Percentiles rank a stretch among this genome's conserved stretches.
These are phyloP conservation scores for Geum urbanum DNA, from an alignment of 306 rosid genomes.

Conservation along the genomic window DNA sequence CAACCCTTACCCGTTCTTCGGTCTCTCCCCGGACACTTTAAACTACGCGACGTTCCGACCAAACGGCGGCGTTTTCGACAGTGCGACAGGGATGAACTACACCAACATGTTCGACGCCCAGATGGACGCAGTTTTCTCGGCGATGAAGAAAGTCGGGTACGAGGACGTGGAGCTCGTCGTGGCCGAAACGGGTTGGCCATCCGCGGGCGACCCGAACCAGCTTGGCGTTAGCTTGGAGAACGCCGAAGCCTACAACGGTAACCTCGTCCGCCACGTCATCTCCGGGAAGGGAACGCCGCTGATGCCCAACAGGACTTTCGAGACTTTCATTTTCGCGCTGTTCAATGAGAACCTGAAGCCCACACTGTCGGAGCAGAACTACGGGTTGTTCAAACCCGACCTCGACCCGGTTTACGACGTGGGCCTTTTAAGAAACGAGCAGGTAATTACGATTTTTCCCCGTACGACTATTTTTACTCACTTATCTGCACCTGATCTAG, in stretches of 20 bases:
- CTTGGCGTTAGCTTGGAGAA: constrained; percentile 52
- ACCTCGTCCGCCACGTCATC: constrained; percentile 56
- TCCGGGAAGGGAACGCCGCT: constrained; percentile 81
- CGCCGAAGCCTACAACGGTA: constrained; percentile 65
- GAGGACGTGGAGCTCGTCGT: constrained; percentile 67
- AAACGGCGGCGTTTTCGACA: constrained; percentile 72
- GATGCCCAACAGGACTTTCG: constrained; percentile 71
- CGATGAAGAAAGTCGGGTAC: constrained; percentile 77
- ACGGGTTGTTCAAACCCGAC: constrained; percentile 74
- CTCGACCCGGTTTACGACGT: constrained; percentile 63
- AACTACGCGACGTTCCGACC: constrained; percentile 64
- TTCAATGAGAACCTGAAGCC: constrained; percentile 77
- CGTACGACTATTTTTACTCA: background rate
- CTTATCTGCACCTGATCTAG: background rate
- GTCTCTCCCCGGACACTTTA: constrained; percentile 28
- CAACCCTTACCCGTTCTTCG: constrained; percentile 87
- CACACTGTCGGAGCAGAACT: constrained; percentile 56
- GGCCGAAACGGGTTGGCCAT: constrained; percentile 89
- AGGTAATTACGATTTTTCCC: constrained; percentile 38
- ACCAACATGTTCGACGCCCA: constrained; percentile 91
- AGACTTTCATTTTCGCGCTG: constrained; percentile 58
- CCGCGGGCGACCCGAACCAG: constrained; percentile 69
- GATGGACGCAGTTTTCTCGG: constrained; percentile 76
- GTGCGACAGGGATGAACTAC: constrained; percentile 47
- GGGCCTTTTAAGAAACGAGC: constrained; percentile 35